Percentiles rank a stretch among this genome's conserved stretches.
These are phyloP conservation scores for Agastache rugosa DNA, from an alignment of 257 asterid species.

Conservation along the genomic window DNA sequence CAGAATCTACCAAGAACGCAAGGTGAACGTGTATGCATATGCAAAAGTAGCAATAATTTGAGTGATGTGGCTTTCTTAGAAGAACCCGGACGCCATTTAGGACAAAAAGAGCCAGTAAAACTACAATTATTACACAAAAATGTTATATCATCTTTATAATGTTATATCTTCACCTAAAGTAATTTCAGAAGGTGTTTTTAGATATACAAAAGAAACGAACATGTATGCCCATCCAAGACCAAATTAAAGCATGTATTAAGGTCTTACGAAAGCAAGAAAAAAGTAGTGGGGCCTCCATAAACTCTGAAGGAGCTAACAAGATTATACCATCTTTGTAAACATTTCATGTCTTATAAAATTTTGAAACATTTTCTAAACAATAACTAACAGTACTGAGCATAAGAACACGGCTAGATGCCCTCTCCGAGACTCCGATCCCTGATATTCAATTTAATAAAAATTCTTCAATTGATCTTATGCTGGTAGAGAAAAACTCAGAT, in stretches of 20 bases:
- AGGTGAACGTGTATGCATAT: background rate
- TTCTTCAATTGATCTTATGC: background rate
- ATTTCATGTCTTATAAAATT: too few species aligned
- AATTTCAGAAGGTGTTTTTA: background rate
- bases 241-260: background rate
- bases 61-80: background rate
- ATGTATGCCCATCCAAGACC: background rate
- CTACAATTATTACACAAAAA: background rate
- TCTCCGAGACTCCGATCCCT: background rate
- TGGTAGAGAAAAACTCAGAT: constrained; percentile 2
- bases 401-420: background rate
- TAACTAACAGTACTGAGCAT: background rate
- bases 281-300: background rate
- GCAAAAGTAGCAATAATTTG: constrained; percentile 1
- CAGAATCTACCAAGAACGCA: background rate
- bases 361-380: background rate
- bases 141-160: background rate
- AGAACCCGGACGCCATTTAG: background rate
- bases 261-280: background rate
- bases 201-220: background rate
- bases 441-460: background rate
- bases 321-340: background rate
- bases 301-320: background rate
- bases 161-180: background rate
- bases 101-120: background rate